Percentiles rank a stretch among this genome's conserved stretches.
These are phyloP conservation scores for Sugiyamaella castrensis DNA, from an alignment of 1,139 yeast species.

Conservation along the genomic window DNA sequence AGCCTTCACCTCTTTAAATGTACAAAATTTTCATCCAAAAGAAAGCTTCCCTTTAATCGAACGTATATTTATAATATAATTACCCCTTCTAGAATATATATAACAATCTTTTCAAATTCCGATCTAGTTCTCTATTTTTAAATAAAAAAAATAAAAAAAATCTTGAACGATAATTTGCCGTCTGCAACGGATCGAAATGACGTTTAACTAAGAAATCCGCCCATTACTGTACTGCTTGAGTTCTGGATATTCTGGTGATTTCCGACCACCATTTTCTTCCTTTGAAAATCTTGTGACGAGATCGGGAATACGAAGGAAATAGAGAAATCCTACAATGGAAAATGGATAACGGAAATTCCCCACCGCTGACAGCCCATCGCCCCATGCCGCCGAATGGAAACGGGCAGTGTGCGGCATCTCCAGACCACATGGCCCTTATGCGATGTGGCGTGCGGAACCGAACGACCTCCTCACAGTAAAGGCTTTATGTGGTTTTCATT, in stretches of 20 bases:
- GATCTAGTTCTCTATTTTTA: no score
- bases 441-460: slow-evolving; percentile 3
- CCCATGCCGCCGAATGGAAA: slow-evolving; percentile 8
- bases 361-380: neutral
- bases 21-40: no score
- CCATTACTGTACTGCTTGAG: no score
- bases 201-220: no score
- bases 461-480: slow-evolving; percentile 5
- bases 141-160: no score
- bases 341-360: neutral
- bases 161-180: no score
- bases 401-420: slow-evolving; percentile 11
- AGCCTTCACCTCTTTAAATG: no score
- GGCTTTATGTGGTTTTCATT: neutral
- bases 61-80: no score
- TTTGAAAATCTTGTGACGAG: neutral
- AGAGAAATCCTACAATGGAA: neutral
- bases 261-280: neutral
- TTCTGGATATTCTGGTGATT: neutral
- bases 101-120: no score
- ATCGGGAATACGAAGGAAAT: neutral
- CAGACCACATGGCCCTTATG: slow-evolving; percentile 1
- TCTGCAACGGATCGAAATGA: no score
- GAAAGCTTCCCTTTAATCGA: no score
- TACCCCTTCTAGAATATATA: no score